Evolutionary conservation across 768 basidiomycete genomes (phyloP).

Genomic region (Tulasnella sp.): DNA sequence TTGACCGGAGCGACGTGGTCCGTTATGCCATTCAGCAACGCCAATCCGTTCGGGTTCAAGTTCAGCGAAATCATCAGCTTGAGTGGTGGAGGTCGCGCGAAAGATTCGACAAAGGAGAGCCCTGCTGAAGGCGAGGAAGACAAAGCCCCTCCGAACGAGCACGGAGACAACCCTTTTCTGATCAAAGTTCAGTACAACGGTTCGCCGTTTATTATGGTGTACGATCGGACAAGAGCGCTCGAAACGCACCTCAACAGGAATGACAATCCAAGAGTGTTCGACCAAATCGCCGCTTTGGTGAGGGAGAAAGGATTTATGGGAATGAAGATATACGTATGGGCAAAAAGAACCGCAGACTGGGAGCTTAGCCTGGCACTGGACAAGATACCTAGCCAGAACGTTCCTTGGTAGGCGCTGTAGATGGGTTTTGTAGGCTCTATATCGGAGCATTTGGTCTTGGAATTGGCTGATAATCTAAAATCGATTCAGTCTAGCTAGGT

Average conservation of each 20-base stretch:
- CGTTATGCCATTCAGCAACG: not conserved
- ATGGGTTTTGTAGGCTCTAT: no score
- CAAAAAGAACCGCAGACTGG: conserved; percentile 16
- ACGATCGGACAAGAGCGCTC: not conserved
- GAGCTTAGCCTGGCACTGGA: conserved; percentile 9
- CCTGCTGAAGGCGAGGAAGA: not conserved
- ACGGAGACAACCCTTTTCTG: not conserved
- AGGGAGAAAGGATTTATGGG: not conserved
- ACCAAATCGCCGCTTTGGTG: not conserved
- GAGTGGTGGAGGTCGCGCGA: not conserved
- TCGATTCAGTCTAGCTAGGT: no score
- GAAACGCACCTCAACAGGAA: not conserved
- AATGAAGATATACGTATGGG: conserved; percentile 19
- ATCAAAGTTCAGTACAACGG: not conserved
- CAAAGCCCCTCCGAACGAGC: not conserved
- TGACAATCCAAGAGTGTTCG: not conserved
- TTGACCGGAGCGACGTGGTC: not conserved
- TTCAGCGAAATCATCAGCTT: not conserved
- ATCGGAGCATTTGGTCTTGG: no score
- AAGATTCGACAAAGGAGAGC: not conserved
- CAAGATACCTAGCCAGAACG: conserved; percentile 13
- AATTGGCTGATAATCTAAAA: no score
- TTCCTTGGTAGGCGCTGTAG: not conserved
- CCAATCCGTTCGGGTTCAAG: not conserved
- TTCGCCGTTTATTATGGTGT: not conserved